Conservation (phyloP, 1,284 basidiomycete species). For the Tilletia horrida region DNA sequence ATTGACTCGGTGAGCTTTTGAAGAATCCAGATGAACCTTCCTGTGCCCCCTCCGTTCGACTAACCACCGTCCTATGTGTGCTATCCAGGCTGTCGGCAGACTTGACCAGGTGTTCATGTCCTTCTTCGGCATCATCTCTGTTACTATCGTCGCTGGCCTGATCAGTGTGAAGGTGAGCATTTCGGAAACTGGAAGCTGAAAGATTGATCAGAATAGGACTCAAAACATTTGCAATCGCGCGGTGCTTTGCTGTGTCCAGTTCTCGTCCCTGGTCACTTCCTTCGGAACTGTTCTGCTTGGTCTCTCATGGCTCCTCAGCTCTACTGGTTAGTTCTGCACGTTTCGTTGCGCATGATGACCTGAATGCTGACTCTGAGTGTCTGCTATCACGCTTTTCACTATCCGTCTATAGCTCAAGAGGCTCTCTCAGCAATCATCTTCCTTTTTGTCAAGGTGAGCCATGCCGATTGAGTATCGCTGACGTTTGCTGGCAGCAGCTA, state of each 20-base stretch:
- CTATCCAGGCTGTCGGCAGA: constrained; percentile 59
- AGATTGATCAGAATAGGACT: neutral
- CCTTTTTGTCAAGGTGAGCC: constrained; percentile 66
- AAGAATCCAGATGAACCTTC: constrained; percentile 61
- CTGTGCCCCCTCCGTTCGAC: too few species aligned
- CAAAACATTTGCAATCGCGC: constrained; percentile 23
- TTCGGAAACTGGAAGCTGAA: neutral
- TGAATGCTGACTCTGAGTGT: neutral
- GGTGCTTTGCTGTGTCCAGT: constrained; percentile 41
- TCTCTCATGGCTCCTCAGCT: constrained; percentile 83
- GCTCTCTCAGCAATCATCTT: constrained; percentile 76
- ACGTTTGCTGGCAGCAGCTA: neutral
- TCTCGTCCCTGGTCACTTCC: constrained; percentile 72
- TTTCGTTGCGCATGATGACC: constrained; percentile 53
- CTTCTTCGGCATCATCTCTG: constrained; percentile 63
- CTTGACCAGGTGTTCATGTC: constrained; percentile 58
- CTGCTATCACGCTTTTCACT: constrained; percentile 25
- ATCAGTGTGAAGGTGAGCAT: constrained; percentile 12
- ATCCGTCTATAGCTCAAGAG: constrained; percentile 59
- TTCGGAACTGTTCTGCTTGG: constrained; percentile 78
- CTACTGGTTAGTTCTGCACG: constrained; percentile 55
- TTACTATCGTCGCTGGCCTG: constrained; percentile 69
- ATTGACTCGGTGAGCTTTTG: constrained; percentile 75
- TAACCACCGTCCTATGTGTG: too few species aligned
- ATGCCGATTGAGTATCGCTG: neutral